phyloP scores from a whole-genome alignment of 768 basidiomycete genomes.

The Psilocybe subaeruginosa region DNA sequence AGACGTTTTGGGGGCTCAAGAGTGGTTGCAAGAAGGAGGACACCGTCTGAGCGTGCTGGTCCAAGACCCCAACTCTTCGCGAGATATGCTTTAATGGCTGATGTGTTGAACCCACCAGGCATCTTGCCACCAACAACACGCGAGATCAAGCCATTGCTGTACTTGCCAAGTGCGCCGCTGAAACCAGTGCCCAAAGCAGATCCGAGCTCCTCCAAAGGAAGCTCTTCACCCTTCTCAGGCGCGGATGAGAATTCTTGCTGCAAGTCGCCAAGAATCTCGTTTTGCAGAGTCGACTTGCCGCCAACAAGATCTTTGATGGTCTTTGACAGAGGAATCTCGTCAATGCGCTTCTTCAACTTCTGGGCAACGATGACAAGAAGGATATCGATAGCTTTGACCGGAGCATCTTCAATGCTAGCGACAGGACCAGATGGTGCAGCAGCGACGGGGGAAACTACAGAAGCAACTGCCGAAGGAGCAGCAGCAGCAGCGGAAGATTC shows the following conservation, averaged over 20 bases:
- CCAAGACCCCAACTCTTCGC: constrained; percentile 97
- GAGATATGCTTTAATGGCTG: constrained; percentile 87
- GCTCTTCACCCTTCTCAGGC: constrained; percentile 97
- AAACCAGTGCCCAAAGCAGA: constrained; percentile 81
- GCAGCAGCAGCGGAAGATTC: constrained; percentile 32
- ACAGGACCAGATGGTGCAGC: constrained; percentile 63
- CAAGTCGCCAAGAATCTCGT: constrained; percentile 96
- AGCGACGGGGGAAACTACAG: constrained; percentile 43
- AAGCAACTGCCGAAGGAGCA: constrained; percentile 38
- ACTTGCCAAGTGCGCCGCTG: constrained; percentile 89
- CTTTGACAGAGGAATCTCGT: constrained; percentile 88
- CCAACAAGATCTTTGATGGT: constrained; percentile 98
- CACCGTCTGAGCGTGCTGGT: constrained; percentile 83
- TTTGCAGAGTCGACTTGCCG: constrained; percentile 98
- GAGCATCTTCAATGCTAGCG: constrained; percentile 83
- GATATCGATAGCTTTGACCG: constrained; percentile 89
- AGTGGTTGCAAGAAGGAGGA: constrained; percentile 88
- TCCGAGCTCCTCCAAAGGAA: constrained; percentile 95
- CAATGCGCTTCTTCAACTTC: constrained; percentile 94
- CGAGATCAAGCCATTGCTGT: constrained; percentile 87
- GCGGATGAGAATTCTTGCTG: constrained; percentile 94
- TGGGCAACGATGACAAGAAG: constrained; percentile 90
- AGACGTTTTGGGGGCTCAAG: constrained; percentile 95
- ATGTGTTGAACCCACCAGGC: constrained; percentile 98
- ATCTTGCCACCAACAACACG: constrained; percentile 95